phyloP scores from a whole-genome alignment of 2,329 filamentous ascomycete species.

The Neonectria sp. region DNA sequence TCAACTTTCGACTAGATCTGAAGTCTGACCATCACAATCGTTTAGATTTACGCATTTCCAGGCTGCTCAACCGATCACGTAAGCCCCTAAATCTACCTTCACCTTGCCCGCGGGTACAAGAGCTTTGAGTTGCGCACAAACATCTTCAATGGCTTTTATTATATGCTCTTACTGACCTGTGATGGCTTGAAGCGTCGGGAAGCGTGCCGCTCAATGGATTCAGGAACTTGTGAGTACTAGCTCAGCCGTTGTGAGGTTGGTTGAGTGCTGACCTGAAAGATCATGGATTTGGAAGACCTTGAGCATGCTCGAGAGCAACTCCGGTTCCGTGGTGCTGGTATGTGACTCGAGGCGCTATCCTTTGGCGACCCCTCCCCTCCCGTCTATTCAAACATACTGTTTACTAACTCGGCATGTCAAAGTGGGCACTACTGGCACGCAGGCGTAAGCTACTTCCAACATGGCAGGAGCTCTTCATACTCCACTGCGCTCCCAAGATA shows the following conservation, averaged over 20 bases:
- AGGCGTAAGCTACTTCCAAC: constrained; percentile 19
- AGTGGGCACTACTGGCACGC: constrained; percentile 37
- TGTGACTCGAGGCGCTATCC: not conserved
- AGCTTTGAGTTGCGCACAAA: not conserved
- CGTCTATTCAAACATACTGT: not conserved
- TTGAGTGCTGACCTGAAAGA: constrained; percentile 1
- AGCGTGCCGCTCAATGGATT: constrained; percentile 34
- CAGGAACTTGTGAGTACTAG: constrained; percentile 30
- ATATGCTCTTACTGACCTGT: not conserved
- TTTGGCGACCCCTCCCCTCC: not conserved
- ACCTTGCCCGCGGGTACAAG: not conserved
- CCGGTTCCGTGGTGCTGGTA: constrained; percentile 26
- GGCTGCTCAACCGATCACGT: constrained; percentile 35
- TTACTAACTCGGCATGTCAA: constrained; percentile 6
- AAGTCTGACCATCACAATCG: not conserved
- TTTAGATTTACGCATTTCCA: constrained; percentile 29
- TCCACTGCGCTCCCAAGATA: not conserved
- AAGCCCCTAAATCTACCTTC: not conserved
- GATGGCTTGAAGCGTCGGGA: constrained; percentile 25
- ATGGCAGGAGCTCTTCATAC: no score
- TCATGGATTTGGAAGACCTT: constrained; percentile 34
- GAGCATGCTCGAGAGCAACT: constrained; percentile 33
- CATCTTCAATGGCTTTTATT: not conserved
- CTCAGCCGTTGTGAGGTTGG: no score
- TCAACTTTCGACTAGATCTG: not conserved